Percentiles rank a stretch among this genome's conserved stretches.
These are phyloP conservation scores for Yamadazyma takamatsuzukensis DNA, from an alignment of 805 yeast species.

Conservation along the genomic window DNA sequence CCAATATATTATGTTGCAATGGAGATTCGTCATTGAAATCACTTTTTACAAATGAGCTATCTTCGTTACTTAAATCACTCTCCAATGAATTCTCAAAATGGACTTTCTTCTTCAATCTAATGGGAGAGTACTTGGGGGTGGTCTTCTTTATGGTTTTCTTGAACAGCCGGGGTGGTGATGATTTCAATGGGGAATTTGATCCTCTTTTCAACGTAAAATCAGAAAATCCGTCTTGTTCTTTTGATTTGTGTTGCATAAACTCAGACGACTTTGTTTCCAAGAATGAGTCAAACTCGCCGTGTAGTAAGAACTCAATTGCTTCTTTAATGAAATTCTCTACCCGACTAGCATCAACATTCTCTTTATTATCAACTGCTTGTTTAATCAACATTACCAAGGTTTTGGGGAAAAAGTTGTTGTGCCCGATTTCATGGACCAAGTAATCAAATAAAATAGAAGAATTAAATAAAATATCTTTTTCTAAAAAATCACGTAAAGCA, in stretches of 20 bases:
- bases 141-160: constrained; percentile 16
- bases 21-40: constrained; percentile 31
- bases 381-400: constrained; percentile 1
- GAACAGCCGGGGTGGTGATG: constrained; percentile 23
- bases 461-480: constrained; percentile 51
- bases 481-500: constrained; percentile 45
- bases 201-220: constrained; percentile 4
- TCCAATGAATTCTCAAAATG: constrained; percentile 34
- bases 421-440: constrained; percentile 24
- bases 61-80: constrained; percentile 29
- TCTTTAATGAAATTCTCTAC: not conserved
- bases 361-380: constrained; percentile 3
- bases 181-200: constrained; percentile 14
- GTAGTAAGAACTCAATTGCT: constrained; percentile 18
- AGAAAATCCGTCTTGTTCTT: constrained; percentile 9
- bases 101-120: constrained; percentile 32
- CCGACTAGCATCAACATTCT: constrained; percentile 4
- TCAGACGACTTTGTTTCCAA: constrained; percentile 26
- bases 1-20: constrained; percentile 18
- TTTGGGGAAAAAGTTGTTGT: constrained; percentile 6
- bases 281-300: constrained; percentile 34
- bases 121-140: constrained; percentile 8
- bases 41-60: constrained; percentile 14
- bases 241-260: constrained; percentile 23
- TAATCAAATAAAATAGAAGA: constrained; percentile 57